Base-by-base conservation (phyloP, 2,329 filamentous ascomycete genomes). In the Colletotrichum horii region DNA sequence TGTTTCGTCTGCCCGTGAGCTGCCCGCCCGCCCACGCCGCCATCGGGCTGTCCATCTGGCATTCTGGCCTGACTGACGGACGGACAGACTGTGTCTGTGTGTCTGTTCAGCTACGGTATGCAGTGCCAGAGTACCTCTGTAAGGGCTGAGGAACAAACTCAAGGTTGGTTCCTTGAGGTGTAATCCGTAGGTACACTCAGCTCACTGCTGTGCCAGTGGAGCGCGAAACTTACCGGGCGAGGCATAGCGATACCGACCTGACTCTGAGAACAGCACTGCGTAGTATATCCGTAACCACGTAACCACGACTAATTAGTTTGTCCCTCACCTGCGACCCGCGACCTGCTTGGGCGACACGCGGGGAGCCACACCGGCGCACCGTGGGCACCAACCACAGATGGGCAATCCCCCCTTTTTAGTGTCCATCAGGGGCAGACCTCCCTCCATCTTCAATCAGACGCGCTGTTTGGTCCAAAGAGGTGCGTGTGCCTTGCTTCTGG, bases 391-490 rank as follows among this genome's bases (percentile, higher is more conserved):
- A 70, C 67, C 67, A 62, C 24, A 70, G 26, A 61, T 19, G 7
- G 55, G 32, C 9, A 55, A 30, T 15, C 22, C 52, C 66, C 52
- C 66, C 28, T 14, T 67, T 69, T 69, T 69, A 61, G 66, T 34
- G 66, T 30, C 26, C 24, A 16, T 69, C 64, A 68, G 73, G 70
- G 73, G 64, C 58, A 68, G 64, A 38, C 62, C 61, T 61, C 64
- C 64, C 64, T 65, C 64, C 62, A 68, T 68, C 58, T 68, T 70
- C 64, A 73, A 75, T 73, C 73, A 38, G 58, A 68, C 70, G 70
- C 56, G 38, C 48, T 75, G 58, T 73, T 73, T 75, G 64, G 74
- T 24, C 56, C 32, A 67, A 43, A 32, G 16, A 69, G 64, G 70
- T 60, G 70, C 65, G 70, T 60, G 70, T 68, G 28, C 69, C 69